phyloP scores from a whole-genome alignment of 2,329 filamentous ascomycete species.

The Curvularia lunata region DNA sequence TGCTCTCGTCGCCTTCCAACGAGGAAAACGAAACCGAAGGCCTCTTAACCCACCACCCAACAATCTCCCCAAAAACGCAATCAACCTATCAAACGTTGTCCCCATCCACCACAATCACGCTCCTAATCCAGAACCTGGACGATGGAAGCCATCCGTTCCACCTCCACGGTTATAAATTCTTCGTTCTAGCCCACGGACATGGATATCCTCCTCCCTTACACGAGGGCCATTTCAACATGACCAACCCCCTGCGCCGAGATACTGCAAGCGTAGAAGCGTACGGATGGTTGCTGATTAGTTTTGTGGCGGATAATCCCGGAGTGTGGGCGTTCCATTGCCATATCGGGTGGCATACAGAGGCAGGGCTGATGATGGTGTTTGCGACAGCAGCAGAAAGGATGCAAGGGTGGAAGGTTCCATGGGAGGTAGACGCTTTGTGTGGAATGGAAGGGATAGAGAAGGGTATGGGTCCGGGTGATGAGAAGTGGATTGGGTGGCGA shows the following conservation, averaged over 20 bases:
- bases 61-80: conserved; percentile 27
- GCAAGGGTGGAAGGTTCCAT: conserved; percentile 52
- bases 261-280: conserved; percentile 69
- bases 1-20: conserved; percentile 57
- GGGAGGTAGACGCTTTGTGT: conserved; percentile 57
- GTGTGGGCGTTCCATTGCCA: conserved; percentile 73
- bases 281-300: conserved; percentile 69
- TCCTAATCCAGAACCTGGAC: conserved; percentile 48
- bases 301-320: conserved; percentile 69
- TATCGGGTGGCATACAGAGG: conserved; percentile 64
- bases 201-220: conserved; percentile 54
- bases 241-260: conserved; percentile 66
- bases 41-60: conserved; percentile 17
- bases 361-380: conserved; percentile 62
- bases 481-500: conserved; percentile 51
- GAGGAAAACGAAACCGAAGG: not conserved
- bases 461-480: conserved; percentile 59
- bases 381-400: conserved; percentile 58
- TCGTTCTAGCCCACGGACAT: conserved; percentile 7
- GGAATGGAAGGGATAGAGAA: conserved; percentile 48
- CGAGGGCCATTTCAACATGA: conserved; percentile 37
- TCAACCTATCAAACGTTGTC: conserved; percentile 40
- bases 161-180: conserved; percentile 52
- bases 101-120: conserved; percentile 37
- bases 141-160: conserved; percentile 44